Percentiles rank a stretch among this genome's conserved stretches.
These are phyloP conservation scores for Sclerotinia minor DNA, from an alignment of 2,329 filamentous ascomycete genomes.

Conservation along the genomic window DNA sequence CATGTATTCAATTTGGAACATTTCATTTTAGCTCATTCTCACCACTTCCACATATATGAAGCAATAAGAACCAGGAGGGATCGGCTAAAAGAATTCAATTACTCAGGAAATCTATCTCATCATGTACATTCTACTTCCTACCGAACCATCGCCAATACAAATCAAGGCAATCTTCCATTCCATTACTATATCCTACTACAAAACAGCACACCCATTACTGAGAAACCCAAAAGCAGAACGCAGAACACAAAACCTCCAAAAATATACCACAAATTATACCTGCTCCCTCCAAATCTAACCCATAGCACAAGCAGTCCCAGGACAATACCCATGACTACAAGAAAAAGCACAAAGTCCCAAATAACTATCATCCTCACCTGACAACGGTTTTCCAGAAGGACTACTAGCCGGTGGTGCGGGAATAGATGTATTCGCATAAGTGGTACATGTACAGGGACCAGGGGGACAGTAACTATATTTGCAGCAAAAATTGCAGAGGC, in stretches of 20 bases:
- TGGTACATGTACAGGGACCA: slow-evolving; percentile 35
- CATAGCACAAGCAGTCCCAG: slow-evolving; percentile 23
- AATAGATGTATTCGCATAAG: slow-evolving; percentile 26
- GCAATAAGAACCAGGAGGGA: too few species aligned
- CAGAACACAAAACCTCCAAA: too few species aligned
- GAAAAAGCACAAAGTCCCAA: slow-evolving; percentile 49
- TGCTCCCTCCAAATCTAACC: background rate
- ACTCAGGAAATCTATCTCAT: background rate
- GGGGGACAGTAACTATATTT: slow-evolving; percentile 35
- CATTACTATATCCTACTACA: too few species aligned
- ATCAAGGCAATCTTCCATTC: background rate
- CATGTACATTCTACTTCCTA: background rate
- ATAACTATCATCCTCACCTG: slow-evolving; percentile 44
- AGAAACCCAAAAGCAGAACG: too few species aligned
- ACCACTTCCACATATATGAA: too few species aligned
- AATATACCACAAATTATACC: too few species aligned
- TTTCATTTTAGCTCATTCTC: too few species aligned
- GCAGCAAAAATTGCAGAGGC: slow-evolving; percentile 43
- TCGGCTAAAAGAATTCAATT: too few species aligned
- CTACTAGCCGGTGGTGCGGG: slow-evolving; percentile 36
- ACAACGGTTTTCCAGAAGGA: slow-evolving; percentile 41
- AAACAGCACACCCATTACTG: too few species aligned
- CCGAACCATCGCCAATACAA: background rate
- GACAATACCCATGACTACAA: slow-evolving; percentile 49
- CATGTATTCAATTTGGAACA: too few species aligned